Base-by-base conservation (phyloP, 2,329 filamentous ascomycete genomes). In the Aspergillus ibericus region DNA sequence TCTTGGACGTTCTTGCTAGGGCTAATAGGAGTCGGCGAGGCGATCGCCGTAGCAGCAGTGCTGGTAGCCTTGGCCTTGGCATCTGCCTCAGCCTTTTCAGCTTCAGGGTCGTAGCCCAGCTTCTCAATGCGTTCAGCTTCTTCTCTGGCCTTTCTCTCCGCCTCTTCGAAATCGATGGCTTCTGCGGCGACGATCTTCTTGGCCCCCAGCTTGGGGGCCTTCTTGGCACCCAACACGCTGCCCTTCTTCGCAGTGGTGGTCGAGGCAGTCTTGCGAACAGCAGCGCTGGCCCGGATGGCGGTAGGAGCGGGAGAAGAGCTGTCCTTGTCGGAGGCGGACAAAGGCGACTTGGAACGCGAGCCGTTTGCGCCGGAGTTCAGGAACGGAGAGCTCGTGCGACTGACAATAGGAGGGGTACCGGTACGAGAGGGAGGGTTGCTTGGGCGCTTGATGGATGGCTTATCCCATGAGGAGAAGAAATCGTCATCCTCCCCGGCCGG, bases 381-480 rank as follows among this genome's bases (percentile, higher is more conserved):
- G 82, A 97, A 96, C 1, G 95, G 93, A n/a, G 93, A 97, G 4
- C 87, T 85, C 10, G 90, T 93, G 67, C 93, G 89, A 69, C 89
- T 89, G 66, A 91, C 83, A 10, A 90, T 85, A 3, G 91, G 88
- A 13, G 93, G 93, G 2, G 95, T 98, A 53, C 87, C 88, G 44
- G 91, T 95, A 71, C 95, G 89, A 36, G 93, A 97, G 44, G 95
- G 85, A 15, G 95, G 93, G 66, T 96, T 96, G 64, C 92, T 97
- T 35, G 93, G 93, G 68, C 92, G 88, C 83, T 98, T 99, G 79
- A 99, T 96, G 4, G 92, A 86, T 20, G 95, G 95, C 80, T 98
- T 97, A 72, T 98, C 95, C 95, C 93, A 99, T 0, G 92, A 97
- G 9, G 93, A 96, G 79, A 99, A 99, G 82, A 99, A 99, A 75